These are phyloP conservation scores for Hyphodiscus hymeniophilus DNA, from an alignment of 495 filamentous ascomycete genomes.

Conservation along the genomic window DNA sequence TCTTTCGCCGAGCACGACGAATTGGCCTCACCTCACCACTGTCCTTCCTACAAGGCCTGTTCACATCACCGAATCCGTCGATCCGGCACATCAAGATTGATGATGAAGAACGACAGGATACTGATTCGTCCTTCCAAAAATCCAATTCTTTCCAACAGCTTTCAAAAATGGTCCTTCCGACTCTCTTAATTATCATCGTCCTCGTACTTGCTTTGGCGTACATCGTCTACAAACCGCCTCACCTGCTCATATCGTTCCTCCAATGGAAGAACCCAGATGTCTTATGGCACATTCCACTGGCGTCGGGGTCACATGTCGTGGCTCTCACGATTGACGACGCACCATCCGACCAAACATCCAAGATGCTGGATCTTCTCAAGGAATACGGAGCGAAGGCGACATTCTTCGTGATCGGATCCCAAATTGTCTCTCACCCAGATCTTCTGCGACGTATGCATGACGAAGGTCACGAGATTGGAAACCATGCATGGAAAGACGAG, in stretches of 20 bases:
- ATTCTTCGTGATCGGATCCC: conserved; percentile 72
- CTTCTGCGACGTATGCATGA: conserved; percentile 17
- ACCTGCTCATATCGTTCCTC: conserved; percentile 55
- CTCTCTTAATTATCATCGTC: conserved; percentile 35
- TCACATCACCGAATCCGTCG: neutral
- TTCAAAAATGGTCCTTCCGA: conserved; percentile 36
- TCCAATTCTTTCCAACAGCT: no score
- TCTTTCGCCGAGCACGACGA: conserved; percentile 8
- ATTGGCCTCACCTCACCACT: conserved; percentile 1
- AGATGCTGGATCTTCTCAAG: conserved; percentile 58
- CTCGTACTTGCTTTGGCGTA: conserved; percentile 46
- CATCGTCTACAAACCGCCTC: conserved; percentile 67
- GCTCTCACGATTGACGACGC: conserved; percentile 83
- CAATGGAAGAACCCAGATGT: conserved; percentile 65
- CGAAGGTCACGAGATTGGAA: conserved; percentile 38
- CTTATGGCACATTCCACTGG: conserved; percentile 55
- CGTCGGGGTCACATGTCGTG: conserved; percentile 47
- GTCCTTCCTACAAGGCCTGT: neutral
- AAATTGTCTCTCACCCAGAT: conserved; percentile 35
- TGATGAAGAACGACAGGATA: conserved; percentile 12
- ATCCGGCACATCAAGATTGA: conserved; percentile 21
- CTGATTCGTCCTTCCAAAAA: neutral
- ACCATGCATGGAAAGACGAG: conserved; percentile 84
- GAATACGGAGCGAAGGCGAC: conserved; percentile 54
- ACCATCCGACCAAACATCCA: conserved; percentile 62